Conservation (phyloP, 495 filamentous ascomycete species). For the Geopyxis carbonaria region DNA sequence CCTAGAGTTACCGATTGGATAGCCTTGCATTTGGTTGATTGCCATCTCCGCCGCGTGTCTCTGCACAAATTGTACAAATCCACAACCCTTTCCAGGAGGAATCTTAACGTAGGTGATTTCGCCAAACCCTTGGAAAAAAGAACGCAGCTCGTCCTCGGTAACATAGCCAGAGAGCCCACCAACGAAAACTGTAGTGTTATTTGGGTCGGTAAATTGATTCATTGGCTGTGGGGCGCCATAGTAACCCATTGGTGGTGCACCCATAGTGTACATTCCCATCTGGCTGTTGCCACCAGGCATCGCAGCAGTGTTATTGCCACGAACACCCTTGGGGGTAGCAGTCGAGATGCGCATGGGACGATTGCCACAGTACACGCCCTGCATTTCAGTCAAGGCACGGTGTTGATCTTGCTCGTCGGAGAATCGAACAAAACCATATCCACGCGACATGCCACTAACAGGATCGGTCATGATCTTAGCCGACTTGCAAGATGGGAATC, state of each 20-base stretch:
- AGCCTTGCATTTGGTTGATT: conserved; percentile 99
- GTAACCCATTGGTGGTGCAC: conserved; percentile 61
- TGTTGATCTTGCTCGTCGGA: conserved; percentile 88
- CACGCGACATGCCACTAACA: conserved; percentile 90
- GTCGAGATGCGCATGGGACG: conserved; percentile 98
- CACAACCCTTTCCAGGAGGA: conserved; percentile 94
- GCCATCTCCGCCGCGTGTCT: conserved; percentile 99
- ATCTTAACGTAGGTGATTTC: conserved; percentile 99
- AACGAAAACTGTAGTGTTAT: conserved; percentile 99
- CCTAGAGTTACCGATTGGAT: conserved; percentile 96
- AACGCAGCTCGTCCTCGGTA: conserved; percentile 96
- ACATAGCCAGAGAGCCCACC: conserved; percentile 96
- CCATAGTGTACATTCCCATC: conserved; percentile 45
- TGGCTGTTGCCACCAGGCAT: conserved; percentile 36
- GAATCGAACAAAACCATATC: conserved; percentile 97
- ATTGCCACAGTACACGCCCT: conserved; percentile 98
- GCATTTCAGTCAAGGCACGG: conserved; percentile 89
- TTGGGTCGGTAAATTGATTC: conserved; percentile 99
- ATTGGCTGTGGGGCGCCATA: conserved; percentile 82
- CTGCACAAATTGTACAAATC: conserved; percentile 98
- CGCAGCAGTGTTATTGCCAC: conserved; percentile 39
- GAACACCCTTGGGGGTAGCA: conserved; percentile 91
- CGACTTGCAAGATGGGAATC: conserved; percentile 94
- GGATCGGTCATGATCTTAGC: conserved; percentile 99
- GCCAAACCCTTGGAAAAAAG: conserved; percentile 98